Conservation (phyloP, 306 rosid species). For the Ceratonia siliqua region DNA sequence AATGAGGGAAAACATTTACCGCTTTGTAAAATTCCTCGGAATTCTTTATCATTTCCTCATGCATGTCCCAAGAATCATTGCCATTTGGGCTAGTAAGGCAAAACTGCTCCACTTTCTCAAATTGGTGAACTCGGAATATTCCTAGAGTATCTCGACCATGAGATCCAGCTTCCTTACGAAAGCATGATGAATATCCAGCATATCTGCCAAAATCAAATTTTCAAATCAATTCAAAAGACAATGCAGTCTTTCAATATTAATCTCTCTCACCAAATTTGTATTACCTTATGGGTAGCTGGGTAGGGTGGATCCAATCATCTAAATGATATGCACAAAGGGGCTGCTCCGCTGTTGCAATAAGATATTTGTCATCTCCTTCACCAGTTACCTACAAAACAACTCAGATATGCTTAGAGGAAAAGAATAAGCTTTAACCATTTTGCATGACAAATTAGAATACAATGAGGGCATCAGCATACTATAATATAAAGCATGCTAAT, state of each 20-base stretch:
- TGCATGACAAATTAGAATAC: background rate
- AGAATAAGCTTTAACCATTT: background rate
- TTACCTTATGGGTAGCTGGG: slow-evolving; percentile 88
- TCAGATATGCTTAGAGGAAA: background rate
- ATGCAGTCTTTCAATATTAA: background rate
- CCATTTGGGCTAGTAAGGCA: slow-evolving; percentile 82
- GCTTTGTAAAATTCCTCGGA: slow-evolving; percentile 82
- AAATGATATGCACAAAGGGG: slow-evolving; percentile 90
- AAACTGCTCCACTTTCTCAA: slow-evolving; percentile 96
- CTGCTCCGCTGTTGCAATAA: slow-evolving; percentile 97
- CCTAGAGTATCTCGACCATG: slow-evolving; percentile 98
- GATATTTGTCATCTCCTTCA: slow-evolving; percentile 96
- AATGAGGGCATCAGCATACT: background rate
- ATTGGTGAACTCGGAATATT: slow-evolving; percentile 93
- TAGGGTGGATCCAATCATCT: slow-evolving; percentile 95
- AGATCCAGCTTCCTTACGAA: slow-evolving; percentile 96
- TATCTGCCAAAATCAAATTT: slow-evolving; percentile 50
- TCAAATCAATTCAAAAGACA: slow-evolving; percentile 20
- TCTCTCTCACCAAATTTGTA: background rate
- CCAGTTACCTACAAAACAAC: slow-evolving; percentile 75
- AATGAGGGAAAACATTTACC: slow-evolving; percentile 39
- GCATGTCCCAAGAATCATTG: slow-evolving; percentile 93
- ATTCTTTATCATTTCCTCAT: slow-evolving; percentile 91
- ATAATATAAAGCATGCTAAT: slow-evolving; percentile 15
- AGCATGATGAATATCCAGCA: slow-evolving; percentile 97